Conservation (phyloP, 116 monocot genomes). For the Iris pallida region DNA sequence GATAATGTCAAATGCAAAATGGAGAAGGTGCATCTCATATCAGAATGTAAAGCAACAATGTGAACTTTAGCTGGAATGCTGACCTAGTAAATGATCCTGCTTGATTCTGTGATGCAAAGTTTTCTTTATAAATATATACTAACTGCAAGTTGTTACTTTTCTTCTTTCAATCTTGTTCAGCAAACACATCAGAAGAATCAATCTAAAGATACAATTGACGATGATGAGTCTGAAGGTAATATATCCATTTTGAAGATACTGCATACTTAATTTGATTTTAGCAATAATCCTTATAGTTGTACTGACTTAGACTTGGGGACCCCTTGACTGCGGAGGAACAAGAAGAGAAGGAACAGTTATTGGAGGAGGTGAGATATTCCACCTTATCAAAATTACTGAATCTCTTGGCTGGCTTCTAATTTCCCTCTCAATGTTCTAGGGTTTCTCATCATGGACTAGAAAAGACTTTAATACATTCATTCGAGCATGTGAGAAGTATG, state of each 20-base stretch:
- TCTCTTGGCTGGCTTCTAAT: neutral
- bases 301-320: slow-evolving; percentile 49
- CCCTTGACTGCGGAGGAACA: slow-evolving; percentile 80
- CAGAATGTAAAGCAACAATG: no score
- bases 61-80: no score
- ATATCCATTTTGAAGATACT: neutral
- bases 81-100: no score
- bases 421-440: slow-evolving; percentile 32
- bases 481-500: slow-evolving; percentile 93
- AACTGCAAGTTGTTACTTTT: neutral
- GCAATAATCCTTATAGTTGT: neutral
- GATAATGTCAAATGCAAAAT: no score
- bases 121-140: neutral
- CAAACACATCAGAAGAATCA: slow-evolving; percentile 71
- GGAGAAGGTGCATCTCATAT: no score
- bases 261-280: no score
- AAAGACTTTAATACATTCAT: slow-evolving; percentile 92
- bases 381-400: neutral
- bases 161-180: slow-evolving; percentile 25
- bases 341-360: slow-evolving; percentile 80
- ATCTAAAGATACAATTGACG: slow-evolving; percentile 77
- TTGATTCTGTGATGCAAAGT: no score
- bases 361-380: slow-evolving; percentile 64
- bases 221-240: slow-evolving; percentile 73
- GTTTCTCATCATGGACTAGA: slow-evolving; percentile 88